A percentile compares a stretch with the other conserved stretches of the same genome.
Conservation (phyloP, 305 asterid genomes). For the Solanum chacoense region DNA sequence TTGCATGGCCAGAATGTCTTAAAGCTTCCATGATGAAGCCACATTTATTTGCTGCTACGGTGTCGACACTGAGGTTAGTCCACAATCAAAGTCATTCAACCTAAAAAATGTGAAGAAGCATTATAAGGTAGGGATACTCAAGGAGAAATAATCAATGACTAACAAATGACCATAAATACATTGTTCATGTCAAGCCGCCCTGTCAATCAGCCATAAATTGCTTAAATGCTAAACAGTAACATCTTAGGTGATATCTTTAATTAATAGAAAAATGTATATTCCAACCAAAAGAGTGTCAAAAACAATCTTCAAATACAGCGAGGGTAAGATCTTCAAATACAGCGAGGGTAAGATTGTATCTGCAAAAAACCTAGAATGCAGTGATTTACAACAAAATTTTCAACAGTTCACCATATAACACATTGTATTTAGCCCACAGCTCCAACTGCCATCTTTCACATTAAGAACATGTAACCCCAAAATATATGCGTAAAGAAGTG, state of each 20-base stretch:
- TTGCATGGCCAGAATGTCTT: slow-evolving; percentile 39
- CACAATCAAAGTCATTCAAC: slow-evolving; percentile 84
- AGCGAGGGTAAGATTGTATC: not conserved
- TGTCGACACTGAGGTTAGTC: slow-evolving; percentile 60
- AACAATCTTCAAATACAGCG: not conserved
- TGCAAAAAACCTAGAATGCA: not conserved
- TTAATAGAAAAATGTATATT: not conserved
- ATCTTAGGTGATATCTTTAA: not conserved
- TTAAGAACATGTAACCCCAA: not conserved
- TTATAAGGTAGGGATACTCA: not conserved
- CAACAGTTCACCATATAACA: not conserved
- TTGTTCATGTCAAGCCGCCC: not conserved
- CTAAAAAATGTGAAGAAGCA: slow-evolving; percentile 23
- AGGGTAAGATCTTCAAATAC: not conserved
- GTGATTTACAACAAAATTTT: not conserved
- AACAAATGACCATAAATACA: not conserved
- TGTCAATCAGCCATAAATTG: not conserved
- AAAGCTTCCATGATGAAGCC: slow-evolving; percentile 61
- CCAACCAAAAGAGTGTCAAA: not conserved
- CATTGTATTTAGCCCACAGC: not conserved
- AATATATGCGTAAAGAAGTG: not conserved
- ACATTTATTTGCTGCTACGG: slow-evolving; percentile 53
- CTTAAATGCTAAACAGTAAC: not conserved
- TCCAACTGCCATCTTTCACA: not conserved
- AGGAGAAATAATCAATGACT: not conserved